Percentiles rank a stretch among this genome's conserved stretches.
Evolutionary conservation across 257 asterid genomes (phyloP).

Genomic region (Lavandula angustifolia): DNA sequence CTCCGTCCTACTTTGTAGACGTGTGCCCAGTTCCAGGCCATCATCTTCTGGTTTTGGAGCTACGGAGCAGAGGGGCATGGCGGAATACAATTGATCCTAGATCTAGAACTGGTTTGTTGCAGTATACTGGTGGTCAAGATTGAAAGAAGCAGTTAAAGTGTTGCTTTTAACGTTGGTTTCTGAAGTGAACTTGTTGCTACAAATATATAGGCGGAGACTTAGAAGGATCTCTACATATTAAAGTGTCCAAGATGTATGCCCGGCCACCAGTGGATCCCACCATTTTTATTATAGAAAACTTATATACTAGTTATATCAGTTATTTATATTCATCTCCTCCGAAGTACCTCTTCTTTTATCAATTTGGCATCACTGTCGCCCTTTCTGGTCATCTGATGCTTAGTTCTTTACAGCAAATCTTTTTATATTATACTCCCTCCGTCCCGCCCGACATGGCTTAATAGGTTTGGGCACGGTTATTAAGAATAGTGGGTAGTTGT

Average conservation of each 20-base stretch:
- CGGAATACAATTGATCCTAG: slow-evolving; percentile 25
- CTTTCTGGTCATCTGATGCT: slow-evolving; percentile 33
- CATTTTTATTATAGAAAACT: slow-evolving; percentile 42
- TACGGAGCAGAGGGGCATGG: slow-evolving; percentile 66
- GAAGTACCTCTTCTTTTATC: slow-evolving; percentile 25
- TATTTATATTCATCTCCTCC: slow-evolving; percentile 43
- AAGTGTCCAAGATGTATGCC: slow-evolving; percentile 51
- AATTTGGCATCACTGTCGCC: slow-evolving; percentile 24
- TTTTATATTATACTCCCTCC: too few relatives aligned
- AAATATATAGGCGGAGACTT: slow-evolving; percentile 50
- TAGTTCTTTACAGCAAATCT: not conserved
- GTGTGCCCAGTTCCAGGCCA: slow-evolving; percentile 41
- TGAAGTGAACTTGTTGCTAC: slow-evolving; percentile 48
- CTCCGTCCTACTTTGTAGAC: slow-evolving; percentile 35
- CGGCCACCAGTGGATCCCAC: slow-evolving; percentile 50
- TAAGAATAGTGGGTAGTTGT: too few relatives aligned
- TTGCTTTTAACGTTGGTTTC: slow-evolving; percentile 43
- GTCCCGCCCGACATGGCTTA: too few relatives aligned
- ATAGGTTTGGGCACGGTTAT: too few relatives aligned
- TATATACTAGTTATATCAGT: slow-evolving; percentile 39
- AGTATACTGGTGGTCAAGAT: slow-evolving; percentile 33
- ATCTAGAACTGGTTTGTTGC: slow-evolving; percentile 16
- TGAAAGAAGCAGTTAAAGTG: slow-evolving; percentile 36
- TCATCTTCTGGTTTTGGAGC: slow-evolving; percentile 58
- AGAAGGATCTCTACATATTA: slow-evolving; percentile 34